These are phyloP conservation scores for Salix udensis DNA, from an alignment of 345 rosid species.

Conservation along the genomic window DNA sequence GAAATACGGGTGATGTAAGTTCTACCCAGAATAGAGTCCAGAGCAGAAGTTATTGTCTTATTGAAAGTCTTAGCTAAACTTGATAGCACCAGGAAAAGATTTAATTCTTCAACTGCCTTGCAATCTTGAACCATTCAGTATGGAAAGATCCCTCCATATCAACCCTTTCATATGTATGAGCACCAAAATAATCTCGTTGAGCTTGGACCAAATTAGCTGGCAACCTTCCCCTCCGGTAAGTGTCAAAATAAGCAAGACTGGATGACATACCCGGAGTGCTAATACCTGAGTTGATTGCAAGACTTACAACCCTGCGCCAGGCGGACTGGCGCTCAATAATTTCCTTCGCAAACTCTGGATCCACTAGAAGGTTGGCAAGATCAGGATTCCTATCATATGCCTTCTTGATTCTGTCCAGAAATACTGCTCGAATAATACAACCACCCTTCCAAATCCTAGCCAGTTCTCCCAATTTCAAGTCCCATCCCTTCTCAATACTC, in stretches of 20 bases:
- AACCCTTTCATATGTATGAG: constrained; percentile 92
- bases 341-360: constrained; percentile 95
- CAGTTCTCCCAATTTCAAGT: constrained; percentile 79
- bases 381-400: constrained; percentile 89
- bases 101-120: constrained; percentile 56
- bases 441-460: constrained; percentile 99
- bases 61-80: constrained; percentile 10
- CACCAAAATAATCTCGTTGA: constrained; percentile 93
- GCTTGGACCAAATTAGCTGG: constrained; percentile 98
- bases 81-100: constrained; percentile 7
- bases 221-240: constrained; percentile 73
- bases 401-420: constrained; percentile 91
- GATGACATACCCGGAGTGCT: constrained; percentile 96
- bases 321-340: constrained; percentile 88
- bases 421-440: constrained; percentile 87
- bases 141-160: constrained; percentile 92
- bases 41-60: constrained; percentile 30
- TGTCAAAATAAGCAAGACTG: constrained; percentile 89
- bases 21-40: constrained; percentile 10
- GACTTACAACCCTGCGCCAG: constrained; percentile 89
- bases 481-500: constrained; percentile 87
- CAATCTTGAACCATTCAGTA: constrained; percentile 96
- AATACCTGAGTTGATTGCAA: constrained; percentile 81
- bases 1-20: constrained; percentile 3
- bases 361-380: constrained; percentile 83